Evolutionary conservation across 2,329 filamentous ascomycete genomes (phyloP), one percentile per base, ranked within the genome.

Genomic region (Aspergillus pseudoviridinutans): DNA sequence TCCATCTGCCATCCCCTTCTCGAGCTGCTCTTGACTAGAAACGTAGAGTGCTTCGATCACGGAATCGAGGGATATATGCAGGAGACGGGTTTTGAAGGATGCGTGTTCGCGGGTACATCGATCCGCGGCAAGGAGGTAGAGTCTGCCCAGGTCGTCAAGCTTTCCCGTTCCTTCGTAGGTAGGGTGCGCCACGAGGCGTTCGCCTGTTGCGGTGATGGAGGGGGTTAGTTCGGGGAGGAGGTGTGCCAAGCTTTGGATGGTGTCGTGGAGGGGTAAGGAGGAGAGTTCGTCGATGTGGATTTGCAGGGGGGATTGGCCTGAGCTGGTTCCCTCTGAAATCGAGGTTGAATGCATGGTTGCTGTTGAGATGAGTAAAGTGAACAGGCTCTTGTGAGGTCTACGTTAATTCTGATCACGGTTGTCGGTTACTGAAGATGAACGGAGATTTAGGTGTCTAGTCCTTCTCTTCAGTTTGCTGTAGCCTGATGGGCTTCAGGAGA

Each of bases 61-160:
- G 0, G 53, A 29, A 6, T 67, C 65, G 4, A 66, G 50, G 1
- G 55, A 46, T 3, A 47, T 17, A 10, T 66, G 61, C 2, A 58
- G 29, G 1, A 68, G 59, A 0, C 65, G 66, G 35, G 56, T 57
- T 42, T 55, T 9, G 10, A 65, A 59, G 1, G 61, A 22, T 4
- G 65, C 64, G 35, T 62, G 59, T 8, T 66, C 61, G 6, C 49
- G 27, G 17, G 49, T 49, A 50, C 65, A 68, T 27, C 50, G 55
- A 1, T 8, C 3, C 1, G 44, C 62, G 20, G 53, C 47, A 0
- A 29, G 7, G 5, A 68, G 57, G 51, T 59, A 66, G 44, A 58
- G 46, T 4, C 27, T 41, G 9, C 58, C 64, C 3, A 68, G 56
- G 42, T 55, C 51, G 41, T 66, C 55, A 5, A 68, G 60, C 12